Evolutionary conservation across 192 early-diverging fungal species (phyloP), one percentile per base, ranked within the genome.

Genomic region (Phlyctochytrium bullatum): DNA sequence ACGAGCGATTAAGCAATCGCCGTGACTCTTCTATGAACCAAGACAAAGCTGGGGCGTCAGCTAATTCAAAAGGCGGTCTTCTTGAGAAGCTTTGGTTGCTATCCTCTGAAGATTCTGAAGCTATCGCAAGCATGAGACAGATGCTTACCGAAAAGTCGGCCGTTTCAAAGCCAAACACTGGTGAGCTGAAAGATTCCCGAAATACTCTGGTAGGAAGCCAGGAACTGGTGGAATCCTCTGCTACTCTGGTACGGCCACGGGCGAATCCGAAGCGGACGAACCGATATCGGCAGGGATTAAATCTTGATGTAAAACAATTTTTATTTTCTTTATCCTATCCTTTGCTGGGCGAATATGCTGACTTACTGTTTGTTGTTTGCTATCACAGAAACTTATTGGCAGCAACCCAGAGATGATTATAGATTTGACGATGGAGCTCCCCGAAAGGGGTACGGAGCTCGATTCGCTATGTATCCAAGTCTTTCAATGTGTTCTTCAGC

Each of bases 401-500:
- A 31, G 60, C 29, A 73, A 81, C 36, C 66, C 77, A 0, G 72
- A 71, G 12, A 56, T 69, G 6, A 54, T 78, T 14, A 33, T 71
- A 23, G 73, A 72, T n/a, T 61, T 82, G 14, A 77, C 78, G 14
- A 74, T 73, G 30, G 69, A 73, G 1, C 50, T 82, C 0, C 79
- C 78, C 12, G 60, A 60, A 14, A 34, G 65, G 29, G 78, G 83
- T 1, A 85, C 78, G 23, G 81, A 83, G 36, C 67, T 85, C 25
- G 83, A 85, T 62, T 63, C 34, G 29, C 64, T 79, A 0, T 85
- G 75, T 64, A 52, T 81, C 2, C 36, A 66, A 68, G 80, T 85
- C 2, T 85, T 75, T 59, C 75, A 78, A 61, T 72, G 69, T 66
- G 69, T 83, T 0, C 62, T 80, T 25, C 83, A 84, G 60, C 62